Evolutionary conservation across 2,329 filamentous ascomycete genomes (phyloP).

Genomic region (Cytospora piceicola): DNA sequence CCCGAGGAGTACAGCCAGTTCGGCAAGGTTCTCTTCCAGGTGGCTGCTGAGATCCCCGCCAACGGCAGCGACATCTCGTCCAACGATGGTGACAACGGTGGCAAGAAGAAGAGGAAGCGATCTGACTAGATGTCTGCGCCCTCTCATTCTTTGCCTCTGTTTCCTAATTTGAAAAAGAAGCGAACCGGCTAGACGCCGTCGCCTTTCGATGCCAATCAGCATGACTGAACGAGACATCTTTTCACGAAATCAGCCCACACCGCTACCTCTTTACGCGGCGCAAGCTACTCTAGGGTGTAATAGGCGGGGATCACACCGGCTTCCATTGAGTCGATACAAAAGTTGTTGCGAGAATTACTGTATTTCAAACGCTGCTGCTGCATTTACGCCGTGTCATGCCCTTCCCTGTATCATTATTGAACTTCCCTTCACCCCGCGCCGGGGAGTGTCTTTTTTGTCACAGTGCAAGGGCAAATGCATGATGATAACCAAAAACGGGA

Average conservation of each 20-base stretch:
- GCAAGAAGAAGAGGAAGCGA: conserved; percentile 81
- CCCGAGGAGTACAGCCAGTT: conserved; percentile 69
- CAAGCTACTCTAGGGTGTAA: conserved; percentile 35
- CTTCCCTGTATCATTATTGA: conserved; percentile 30
- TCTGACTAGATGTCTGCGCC: conserved; percentile 53
- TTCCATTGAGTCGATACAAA: conserved; percentile 16
- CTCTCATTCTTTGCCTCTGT: conserved; percentile 15
- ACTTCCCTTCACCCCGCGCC: conserved; percentile 12
- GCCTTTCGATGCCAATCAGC: conserved; percentile 29
- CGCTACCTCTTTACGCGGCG: conserved; percentile 36
- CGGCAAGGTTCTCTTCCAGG: conserved; percentile 81
- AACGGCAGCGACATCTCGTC: conserved; percentile 63
- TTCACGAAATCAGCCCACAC: conserved; percentile 38
- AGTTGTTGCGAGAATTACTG: conserved; percentile 19
- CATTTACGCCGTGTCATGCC: conserved; percentile 28
- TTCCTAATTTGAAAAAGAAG: conserved; percentile 35
- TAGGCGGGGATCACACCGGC: conserved; percentile 22
- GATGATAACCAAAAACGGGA: conserved; percentile 27
- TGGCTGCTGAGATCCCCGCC: conserved; percentile 73
- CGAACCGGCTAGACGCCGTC: conserved; percentile 46
- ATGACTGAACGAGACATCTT: conserved; percentile 38
- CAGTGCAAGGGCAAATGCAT: conserved; percentile 22
- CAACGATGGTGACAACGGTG: conserved; percentile 54
- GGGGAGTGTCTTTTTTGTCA: conserved; percentile 14
- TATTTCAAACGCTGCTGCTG: conserved; percentile 26